Conservation (phyloP, 306 rosid genomes). For the Begonia peltatifolia region DNA sequence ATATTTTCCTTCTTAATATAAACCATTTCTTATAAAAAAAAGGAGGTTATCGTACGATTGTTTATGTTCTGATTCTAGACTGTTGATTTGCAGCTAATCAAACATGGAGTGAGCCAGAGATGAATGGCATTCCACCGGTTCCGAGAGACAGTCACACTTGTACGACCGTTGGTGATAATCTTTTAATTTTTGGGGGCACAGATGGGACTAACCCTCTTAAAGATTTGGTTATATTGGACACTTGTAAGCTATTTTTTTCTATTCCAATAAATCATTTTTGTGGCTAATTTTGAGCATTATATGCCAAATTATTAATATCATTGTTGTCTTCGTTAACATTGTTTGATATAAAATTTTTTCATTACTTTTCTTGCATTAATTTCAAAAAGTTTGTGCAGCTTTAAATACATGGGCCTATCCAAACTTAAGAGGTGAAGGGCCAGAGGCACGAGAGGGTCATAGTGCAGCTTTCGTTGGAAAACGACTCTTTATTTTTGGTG, state of each 20-base stretch:
- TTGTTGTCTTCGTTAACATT: no score
- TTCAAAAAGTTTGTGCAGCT: constrained; percentile 23
- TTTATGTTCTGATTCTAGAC: constrained; percentile 1
- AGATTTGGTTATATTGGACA: constrained; percentile 78
- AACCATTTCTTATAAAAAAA: no score
- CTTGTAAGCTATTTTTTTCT: constrained; percentile 44
- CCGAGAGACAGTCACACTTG: constrained; percentile 96
- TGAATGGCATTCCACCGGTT: constrained; percentile 65
- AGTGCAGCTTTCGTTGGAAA: constrained; percentile 78
- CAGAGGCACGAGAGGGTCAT: constrained; percentile 96
- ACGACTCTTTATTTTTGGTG: constrained; percentile 81
- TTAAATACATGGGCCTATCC: constrained; percentile 73
- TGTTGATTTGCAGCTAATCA: constrained; percentile 59
- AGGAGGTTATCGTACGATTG: no score
- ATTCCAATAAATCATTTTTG: no score
- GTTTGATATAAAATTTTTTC: not conserved
- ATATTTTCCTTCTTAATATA: not conserved
- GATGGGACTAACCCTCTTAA: constrained; percentile 84
- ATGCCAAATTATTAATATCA: no score
- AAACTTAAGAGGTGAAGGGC: constrained; percentile 73
- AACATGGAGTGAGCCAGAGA: constrained; percentile 66
- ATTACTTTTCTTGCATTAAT: constrained; percentile 3
- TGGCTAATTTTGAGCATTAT: no score
- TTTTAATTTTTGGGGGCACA: constrained; percentile 91
- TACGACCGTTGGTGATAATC: constrained; percentile 63